A percentile compares a stretch with the other conserved stretches of the same genome.
Conservation (phyloP, 2,329 filamentous ascomycete genomes). For the Stagonosporopsis chrysanthemi region DNA sequence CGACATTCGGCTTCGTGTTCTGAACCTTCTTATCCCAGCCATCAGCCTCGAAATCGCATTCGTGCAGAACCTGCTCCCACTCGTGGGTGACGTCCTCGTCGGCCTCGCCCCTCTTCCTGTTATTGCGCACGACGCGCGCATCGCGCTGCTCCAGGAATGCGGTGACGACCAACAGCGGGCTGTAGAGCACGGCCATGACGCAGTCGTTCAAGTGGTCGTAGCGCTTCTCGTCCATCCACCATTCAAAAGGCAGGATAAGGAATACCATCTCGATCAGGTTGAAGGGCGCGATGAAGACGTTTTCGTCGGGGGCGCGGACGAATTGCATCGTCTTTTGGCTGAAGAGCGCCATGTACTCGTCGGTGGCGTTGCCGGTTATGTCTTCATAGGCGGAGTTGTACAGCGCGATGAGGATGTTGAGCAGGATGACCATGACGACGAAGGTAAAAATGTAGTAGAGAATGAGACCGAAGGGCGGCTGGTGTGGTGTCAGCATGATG, state of each 20-base stretch:
- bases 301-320: slow-evolving; percentile 94
- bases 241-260: slow-evolving; percentile 84
- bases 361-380: slow-evolving; percentile 89
- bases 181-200: slow-evolving; percentile 87
- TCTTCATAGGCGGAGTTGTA: slow-evolving; percentile 98
- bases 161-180: slow-evolving; percentile 79
- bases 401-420: slow-evolving; percentile 95
- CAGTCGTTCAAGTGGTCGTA: slow-evolving; percentile 88
- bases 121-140: slow-evolving; percentile 69
- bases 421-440: slow-evolving; percentile 90
- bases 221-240: slow-evolving; percentile 80
- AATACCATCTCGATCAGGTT: slow-evolving; percentile 89
- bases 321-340: slow-evolving; percentile 96
- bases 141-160: slow-evolving; percentile 64
- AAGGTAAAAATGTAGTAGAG: slow-evolving; percentile 99
- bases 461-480: slow-evolving; percentile 87
- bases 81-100: slow-evolving; percentile 91
- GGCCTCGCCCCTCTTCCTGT: slow-evolving; percentile 80
- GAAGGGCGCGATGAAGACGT: slow-evolving; percentile 95
- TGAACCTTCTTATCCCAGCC: slow-evolving; percentile 85
- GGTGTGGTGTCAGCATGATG: slow-evolving; percentile 10
- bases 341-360: slow-evolving; percentile 95
- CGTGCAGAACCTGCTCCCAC: slow-evolving; percentile 82
- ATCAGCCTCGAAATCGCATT: slow-evolving; percentile 81
- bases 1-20: slow-evolving; percentile 79